Evolutionary conservation across 768 basidiomycete genomes (phyloP).

Genomic region (Leccinum incarnatum): DNA sequence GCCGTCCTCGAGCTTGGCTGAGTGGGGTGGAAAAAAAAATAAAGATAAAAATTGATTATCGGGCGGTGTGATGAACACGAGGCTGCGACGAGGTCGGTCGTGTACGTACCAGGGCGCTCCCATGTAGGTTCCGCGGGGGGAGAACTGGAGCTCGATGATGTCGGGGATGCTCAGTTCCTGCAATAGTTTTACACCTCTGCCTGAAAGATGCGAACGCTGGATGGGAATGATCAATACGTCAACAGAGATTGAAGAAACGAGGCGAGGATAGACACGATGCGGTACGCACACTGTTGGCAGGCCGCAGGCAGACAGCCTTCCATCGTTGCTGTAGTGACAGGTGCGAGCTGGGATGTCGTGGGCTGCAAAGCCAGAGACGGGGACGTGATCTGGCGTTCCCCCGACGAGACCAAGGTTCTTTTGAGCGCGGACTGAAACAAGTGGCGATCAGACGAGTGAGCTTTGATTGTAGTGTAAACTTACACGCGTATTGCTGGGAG

Average conservation of each 20-base stretch:
- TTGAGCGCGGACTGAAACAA: slow-evolving; percentile 74
- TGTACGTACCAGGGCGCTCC: slow-evolving; percentile 74
- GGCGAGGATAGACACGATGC: slow-evolving; percentile 11
- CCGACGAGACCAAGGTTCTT: slow-evolving; percentile 86
- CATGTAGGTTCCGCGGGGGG: slow-evolving; percentile 91
- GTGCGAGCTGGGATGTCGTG: slow-evolving; percentile 74
- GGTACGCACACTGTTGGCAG: slow-evolving; percentile 65
- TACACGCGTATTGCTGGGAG: slow-evolving; percentile 84
- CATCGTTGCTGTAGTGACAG: slow-evolving; percentile 82
- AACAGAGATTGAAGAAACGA: slow-evolving; percentile 11
- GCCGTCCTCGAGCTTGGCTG: slow-evolving; percentile 86
- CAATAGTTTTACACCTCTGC: slow-evolving; percentile 69
- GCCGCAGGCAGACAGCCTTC: slow-evolving; percentile 82
- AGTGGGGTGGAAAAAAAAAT: slow-evolving; percentile 2
- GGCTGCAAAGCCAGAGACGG: slow-evolving; percentile 57
- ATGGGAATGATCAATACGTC: slow-evolving; percentile 1
- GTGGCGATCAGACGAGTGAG: slow-evolving; percentile 16
- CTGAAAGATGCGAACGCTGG: slow-evolving; percentile 73
- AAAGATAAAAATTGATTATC: slow-evolving; percentile 11
- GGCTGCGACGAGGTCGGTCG: slow-evolving; percentile 10
- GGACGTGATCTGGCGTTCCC: slow-evolving; percentile 72
- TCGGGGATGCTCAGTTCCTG: slow-evolving; percentile 73
- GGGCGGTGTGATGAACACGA: slow-evolving; percentile 21
- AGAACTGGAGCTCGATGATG: slow-evolving; percentile 84
- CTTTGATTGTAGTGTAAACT: slow-evolving; percentile 33